Conservation (phyloP, 306 rosid species). For the Trifolium repens region DNA sequence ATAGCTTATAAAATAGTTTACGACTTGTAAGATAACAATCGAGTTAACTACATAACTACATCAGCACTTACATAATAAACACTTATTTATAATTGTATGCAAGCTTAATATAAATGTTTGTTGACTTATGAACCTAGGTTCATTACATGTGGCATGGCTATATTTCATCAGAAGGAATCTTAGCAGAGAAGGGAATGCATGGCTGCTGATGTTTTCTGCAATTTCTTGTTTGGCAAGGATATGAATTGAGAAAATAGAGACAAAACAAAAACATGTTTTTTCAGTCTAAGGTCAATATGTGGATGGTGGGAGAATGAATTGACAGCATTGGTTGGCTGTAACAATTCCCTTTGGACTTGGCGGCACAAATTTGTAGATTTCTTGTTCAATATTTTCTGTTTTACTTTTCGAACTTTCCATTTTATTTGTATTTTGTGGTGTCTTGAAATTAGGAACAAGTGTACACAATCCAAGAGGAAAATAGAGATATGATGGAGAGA, state of each 20-base stretch:
- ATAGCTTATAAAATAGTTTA: not conserved
- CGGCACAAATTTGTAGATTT: conserved; percentile 57
- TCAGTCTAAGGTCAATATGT: conserved; percentile 40
- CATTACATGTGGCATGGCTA: conserved; percentile 35
- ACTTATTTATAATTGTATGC: not conserved
- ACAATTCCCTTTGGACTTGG: conserved; percentile 46
- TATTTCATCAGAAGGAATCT: conserved; percentile 28
- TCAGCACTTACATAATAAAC: not conserved
- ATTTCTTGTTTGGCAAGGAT: conserved; percentile 47
- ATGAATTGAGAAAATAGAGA: conserved; percentile 37
- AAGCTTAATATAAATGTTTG: conserved; percentile 10
- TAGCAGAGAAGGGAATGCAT: conserved; percentile 29
- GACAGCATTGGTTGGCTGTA: conserved; percentile 47
- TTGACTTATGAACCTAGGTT: conserved; percentile 18
- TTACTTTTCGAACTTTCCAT: conserved; percentile 34
- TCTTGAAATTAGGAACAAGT: conserved; percentile 45
- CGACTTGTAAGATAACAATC: no score
- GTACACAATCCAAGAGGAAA: conserved; percentile 49
- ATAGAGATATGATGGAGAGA: no score
- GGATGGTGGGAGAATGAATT: conserved; percentile 42
- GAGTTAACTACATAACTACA: no score
- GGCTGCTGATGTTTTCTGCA: conserved; percentile 41
- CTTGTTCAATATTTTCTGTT: conserved; percentile 33
- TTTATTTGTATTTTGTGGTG: conserved; percentile 45
- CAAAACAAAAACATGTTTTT: conserved; percentile 26